phyloP scores from a whole-genome alignment of 257 asterid genomes.

The Handroanthus guayacan region DNA sequence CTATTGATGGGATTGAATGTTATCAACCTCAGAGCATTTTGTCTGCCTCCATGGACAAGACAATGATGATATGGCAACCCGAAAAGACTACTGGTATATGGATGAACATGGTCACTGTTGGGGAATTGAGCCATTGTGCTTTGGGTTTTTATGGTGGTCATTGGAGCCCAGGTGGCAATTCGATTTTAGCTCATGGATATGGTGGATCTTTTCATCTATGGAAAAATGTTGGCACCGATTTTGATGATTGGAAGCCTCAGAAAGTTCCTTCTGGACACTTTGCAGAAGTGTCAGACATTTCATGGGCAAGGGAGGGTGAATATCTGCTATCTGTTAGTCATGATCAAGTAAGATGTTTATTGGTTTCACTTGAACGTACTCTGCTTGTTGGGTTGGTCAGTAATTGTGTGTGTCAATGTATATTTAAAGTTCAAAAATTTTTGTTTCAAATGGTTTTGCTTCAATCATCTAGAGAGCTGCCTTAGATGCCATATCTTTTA shows the following conservation, averaged over 20 bases:
- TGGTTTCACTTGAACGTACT: not conserved
- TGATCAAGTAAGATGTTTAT: conserved; percentile 77
- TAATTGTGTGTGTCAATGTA: not conserved
- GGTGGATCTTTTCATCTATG: conserved; percentile 96
- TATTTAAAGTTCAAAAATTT: not conserved
- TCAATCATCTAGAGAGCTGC: not conserved
- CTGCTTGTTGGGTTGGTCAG: not conserved
- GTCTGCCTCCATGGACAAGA: conserved; percentile 98
- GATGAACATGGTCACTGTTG: conserved; percentile 97
- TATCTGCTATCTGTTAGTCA: conserved; percentile 91
- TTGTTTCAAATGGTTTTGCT: not conserved
- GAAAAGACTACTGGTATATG: conserved; percentile 95
- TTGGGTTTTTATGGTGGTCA: conserved; percentile 96
- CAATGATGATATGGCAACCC: conserved; percentile 99
- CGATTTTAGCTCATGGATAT: conserved; percentile 93
- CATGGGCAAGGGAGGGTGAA: conserved; percentile 84
- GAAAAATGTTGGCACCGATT: conserved; percentile 76
- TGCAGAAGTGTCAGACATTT: conserved; percentile 84
- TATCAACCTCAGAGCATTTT: conserved; percentile 88
- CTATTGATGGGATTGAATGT: conserved; percentile 54
- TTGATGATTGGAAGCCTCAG: conserved; percentile 95
- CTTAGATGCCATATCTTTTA: not conserved
- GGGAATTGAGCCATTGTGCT: conserved; percentile 95
- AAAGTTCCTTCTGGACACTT: conserved; percentile 98
- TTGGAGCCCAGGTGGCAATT: conserved; percentile 82